phyloP scores from a whole-genome alignment of 1,284 basidiomycete genomes.

The Moesziomyces globuligerus region DNA sequence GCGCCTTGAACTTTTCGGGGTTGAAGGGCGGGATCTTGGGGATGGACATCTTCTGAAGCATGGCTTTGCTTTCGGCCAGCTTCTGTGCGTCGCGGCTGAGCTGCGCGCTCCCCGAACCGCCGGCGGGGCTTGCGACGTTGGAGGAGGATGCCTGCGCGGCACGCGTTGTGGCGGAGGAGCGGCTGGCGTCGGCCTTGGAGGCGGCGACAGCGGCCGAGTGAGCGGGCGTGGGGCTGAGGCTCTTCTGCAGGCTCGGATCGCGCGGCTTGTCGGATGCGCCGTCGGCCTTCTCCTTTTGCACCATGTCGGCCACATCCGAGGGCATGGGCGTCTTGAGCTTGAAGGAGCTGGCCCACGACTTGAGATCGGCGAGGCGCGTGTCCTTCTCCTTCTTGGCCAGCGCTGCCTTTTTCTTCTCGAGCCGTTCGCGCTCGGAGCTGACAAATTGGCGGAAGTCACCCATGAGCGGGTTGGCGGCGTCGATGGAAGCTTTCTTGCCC shows the following conservation, averaged over 20 bases:
- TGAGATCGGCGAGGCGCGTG: slow-evolving; percentile 86
- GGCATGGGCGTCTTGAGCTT: slow-evolving; percentile 96
- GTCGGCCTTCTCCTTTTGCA: slow-evolving; percentile 51
- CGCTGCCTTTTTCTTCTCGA: slow-evolving; percentile 86
- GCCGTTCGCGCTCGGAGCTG: slow-evolving; percentile 60
- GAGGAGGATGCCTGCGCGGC: slow-evolving; percentile 25
- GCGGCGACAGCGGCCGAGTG: slow-evolving; percentile 20
- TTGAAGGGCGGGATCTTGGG: slow-evolving; percentile 92
- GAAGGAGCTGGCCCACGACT: slow-evolving; percentile 91
- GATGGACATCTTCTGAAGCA: slow-evolving; percentile 73
- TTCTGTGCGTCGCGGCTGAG: slow-evolving; percentile 25
- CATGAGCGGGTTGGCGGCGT: slow-evolving; percentile 50
- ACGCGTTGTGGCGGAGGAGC: slow-evolving; percentile 22
- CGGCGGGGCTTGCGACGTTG: slow-evolving; percentile 31
- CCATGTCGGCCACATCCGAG: slow-evolving; percentile 84
- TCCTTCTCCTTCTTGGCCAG: slow-evolving; percentile 92
- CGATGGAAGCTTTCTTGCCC: slow-evolving; percentile 29
- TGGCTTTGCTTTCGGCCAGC: slow-evolving; percentile 53
- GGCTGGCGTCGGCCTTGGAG: slow-evolving; percentile 30
- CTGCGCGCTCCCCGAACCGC: slow-evolving; percentile 27
- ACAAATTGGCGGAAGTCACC: slow-evolving; percentile 65
- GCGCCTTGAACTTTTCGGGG: slow-evolving; percentile 69
- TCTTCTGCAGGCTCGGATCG: slow-evolving; percentile 58
- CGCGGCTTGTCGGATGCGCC: slow-evolving; percentile 57
- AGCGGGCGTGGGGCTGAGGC: slow-evolving; percentile 50